Evolutionary conservation across 208 protist genomes (phyloP).

Genomic region (Crithidia acanthocephali): DNA sequence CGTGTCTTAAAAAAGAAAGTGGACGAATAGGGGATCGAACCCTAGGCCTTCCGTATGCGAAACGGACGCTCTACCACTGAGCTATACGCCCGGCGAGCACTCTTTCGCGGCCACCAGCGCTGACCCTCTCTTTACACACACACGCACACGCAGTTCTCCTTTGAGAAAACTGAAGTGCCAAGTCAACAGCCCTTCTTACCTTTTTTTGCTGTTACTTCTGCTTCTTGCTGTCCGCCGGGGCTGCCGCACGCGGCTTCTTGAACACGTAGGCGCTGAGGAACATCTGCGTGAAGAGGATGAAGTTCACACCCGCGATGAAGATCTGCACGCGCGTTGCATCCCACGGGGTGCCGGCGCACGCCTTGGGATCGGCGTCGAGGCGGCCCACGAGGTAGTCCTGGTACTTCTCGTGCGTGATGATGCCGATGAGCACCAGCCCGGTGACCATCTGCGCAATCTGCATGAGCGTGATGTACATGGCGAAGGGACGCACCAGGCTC

Average conservation of each 20-base stretch:
- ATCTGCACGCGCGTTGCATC: conserved; percentile 55
- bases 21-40: conserved; percentile 70
- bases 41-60: conserved; percentile 77
- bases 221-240: background rate
- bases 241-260: conserved; percentile 17
- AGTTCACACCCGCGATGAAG: conserved; percentile 81
- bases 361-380: conserved; percentile 23
- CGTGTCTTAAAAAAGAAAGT: conserved; percentile 31
- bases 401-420: conserved; percentile 33
- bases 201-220: background rate
- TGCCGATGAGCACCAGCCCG: conserved; percentile 52
- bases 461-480: conserved; percentile 78
- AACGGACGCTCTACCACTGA: conserved; percentile 82
- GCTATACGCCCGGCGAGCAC: conserved; percentile 50
- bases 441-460: conserved; percentile 93
- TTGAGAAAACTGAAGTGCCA: too few species aligned
- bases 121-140: background rate
- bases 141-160: background rate
- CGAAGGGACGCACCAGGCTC: conserved; percentile 64
- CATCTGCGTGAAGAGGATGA: conserved; percentile 85
- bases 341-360: conserved; percentile 42
- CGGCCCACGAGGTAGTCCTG: conserved; percentile 5
- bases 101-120: background rate
- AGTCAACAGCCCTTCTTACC: too few species aligned
- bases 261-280: conserved; percentile 72